A percentile compares a stretch with the other conserved stretches of the same genome.
phyloP scores from a whole-genome alignment of 2,329 filamentous ascomycete genomes.

The Rachicladosporium sp. region DNA sequence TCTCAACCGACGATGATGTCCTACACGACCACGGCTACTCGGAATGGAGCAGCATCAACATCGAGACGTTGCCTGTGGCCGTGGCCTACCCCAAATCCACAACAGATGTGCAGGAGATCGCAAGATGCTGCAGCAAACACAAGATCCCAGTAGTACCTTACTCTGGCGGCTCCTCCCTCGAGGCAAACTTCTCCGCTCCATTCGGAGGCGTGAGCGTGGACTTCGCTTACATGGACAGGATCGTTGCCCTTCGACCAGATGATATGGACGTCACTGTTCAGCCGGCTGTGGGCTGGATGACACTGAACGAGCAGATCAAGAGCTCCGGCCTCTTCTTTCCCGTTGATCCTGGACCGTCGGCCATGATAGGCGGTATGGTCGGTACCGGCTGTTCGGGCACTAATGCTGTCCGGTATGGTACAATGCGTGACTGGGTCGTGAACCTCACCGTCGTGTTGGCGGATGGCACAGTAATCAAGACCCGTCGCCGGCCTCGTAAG shows the following conservation, averaged over 20 bases:
- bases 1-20: constrained; percentile 53
- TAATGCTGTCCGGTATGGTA: constrained; percentile 59
- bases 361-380: constrained; percentile 74
- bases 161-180: constrained; percentile 73
- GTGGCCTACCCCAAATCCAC: constrained; percentile 54
- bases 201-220: constrained; percentile 82
- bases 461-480: constrained; percentile 70
- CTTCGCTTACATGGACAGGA: constrained; percentile 75
- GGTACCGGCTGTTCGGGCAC: constrained; percentile 64
- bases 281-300: constrained; percentile 85
- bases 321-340: constrained; percentile 76
- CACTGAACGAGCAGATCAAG: constrained; percentile 64
- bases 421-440: constrained; percentile 81
- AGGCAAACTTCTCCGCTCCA: constrained; percentile 81
- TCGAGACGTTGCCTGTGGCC: constrained; percentile 49
- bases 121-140: constrained; percentile 63
- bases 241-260: constrained; percentile 65
- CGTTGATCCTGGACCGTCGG: constrained; percentile 66
- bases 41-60: constrained; percentile 59
- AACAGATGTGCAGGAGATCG: constrained; percentile 51
- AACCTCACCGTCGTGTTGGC: constrained; percentile 71
- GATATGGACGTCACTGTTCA: constrained; percentile 93
- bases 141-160: constrained; percentile 73
- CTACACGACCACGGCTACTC: constrained; percentile 54
- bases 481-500: constrained; percentile 61